Conservation (phyloP, 495 filamentous ascomycete genomes). For the Tuber magnatum region DNA sequence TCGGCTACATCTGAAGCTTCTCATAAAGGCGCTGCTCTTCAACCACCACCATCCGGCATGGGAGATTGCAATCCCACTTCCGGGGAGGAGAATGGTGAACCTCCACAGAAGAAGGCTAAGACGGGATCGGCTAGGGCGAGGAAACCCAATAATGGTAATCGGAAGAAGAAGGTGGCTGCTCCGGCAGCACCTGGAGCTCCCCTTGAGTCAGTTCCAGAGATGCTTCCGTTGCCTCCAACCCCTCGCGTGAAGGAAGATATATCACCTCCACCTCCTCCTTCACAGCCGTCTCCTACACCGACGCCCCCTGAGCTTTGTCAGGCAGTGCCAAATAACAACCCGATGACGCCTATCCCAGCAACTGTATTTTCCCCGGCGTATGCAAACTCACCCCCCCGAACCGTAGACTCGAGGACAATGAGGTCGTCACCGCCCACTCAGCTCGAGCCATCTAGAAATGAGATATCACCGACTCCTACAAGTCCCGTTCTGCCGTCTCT, state of each 20-base stretch:
- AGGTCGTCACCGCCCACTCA: constrained; percentile 37
- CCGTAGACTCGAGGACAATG: constrained; percentile 30
- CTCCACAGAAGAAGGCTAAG: constrained; percentile 38
- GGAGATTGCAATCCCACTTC: constrained; percentile 33
- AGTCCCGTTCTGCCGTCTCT: constrained; percentile 35
- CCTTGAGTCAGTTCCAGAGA: constrained; percentile 33
- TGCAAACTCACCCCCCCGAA: constrained; percentile 28
- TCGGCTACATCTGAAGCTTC: constrained; percentile 9
- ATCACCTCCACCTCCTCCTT: constrained; percentile 6
- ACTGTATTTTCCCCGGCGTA: constrained; percentile 19
- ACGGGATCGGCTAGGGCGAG: constrained; percentile 23
- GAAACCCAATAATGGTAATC: constrained; percentile 31
- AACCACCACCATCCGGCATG: constrained; percentile 17
- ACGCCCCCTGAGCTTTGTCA: neutral
- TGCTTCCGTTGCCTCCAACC: constrained; percentile 19
- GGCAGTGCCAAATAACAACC: neutral
- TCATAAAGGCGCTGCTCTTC: constrained; percentile 22
- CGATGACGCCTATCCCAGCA: constrained; percentile 8
- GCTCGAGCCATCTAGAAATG: constrained; percentile 23
- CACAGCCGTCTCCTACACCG: constrained; percentile 15
- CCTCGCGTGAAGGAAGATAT: constrained; percentile 18
- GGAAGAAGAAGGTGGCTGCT: constrained; percentile 24
- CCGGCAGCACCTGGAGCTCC: constrained; percentile 17
- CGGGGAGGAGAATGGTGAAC: constrained; percentile 31
- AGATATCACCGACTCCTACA: constrained; percentile 37